These are phyloP conservation scores for Helicostylum pulchrum DNA, from an alignment of 192 early-diverging fungal species.

Conservation along the genomic window DNA sequence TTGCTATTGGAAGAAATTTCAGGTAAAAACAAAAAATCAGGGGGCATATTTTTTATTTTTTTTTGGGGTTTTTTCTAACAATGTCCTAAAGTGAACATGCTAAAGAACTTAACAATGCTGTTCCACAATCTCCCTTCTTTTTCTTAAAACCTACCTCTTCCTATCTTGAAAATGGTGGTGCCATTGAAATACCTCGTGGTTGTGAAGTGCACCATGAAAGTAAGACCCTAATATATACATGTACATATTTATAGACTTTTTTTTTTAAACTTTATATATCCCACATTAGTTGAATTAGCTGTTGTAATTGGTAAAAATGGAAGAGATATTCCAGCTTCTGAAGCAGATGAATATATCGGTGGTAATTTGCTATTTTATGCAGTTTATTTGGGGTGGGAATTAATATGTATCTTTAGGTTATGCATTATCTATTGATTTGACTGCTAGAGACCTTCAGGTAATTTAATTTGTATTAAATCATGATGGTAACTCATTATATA, in stretches of 20 bases:
- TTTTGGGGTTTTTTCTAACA: neutral
- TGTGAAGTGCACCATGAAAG: constrained; percentile 83
- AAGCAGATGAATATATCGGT: constrained; percentile 64
- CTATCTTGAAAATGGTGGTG: constrained; percentile 60
- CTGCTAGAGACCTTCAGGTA: constrained; percentile 83
- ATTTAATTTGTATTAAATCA: neutral
- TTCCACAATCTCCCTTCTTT: constrained; percentile 84
- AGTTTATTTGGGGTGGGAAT: neutral
- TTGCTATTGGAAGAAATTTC: constrained; percentile 92
- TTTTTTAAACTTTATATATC: neutral
- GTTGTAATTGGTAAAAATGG: constrained; percentile 84
- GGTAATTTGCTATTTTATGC: constrained; percentile 62
- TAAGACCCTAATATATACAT: constrained; percentile 14
- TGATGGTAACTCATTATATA: neutral
- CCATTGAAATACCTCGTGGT: constrained; percentile 78
- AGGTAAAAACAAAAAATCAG: constrained; percentile 40
- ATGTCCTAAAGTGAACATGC: constrained; percentile 72
- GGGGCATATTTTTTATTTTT: neutral
- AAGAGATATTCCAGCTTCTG: constrained; percentile 62
- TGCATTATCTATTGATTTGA: constrained; percentile 87
- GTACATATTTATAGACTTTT: no score
- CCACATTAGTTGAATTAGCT: constrained; percentile 77
- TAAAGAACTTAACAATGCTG: constrained; percentile 86
- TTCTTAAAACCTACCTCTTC: constrained; percentile 93
- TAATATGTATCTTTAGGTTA: constrained; percentile 47